Evolutionary conservation across 129 eudicot genomes (phyloP), one percentile per base, ranked within the genome.

Genomic region (Lonicera japonica): DNA sequence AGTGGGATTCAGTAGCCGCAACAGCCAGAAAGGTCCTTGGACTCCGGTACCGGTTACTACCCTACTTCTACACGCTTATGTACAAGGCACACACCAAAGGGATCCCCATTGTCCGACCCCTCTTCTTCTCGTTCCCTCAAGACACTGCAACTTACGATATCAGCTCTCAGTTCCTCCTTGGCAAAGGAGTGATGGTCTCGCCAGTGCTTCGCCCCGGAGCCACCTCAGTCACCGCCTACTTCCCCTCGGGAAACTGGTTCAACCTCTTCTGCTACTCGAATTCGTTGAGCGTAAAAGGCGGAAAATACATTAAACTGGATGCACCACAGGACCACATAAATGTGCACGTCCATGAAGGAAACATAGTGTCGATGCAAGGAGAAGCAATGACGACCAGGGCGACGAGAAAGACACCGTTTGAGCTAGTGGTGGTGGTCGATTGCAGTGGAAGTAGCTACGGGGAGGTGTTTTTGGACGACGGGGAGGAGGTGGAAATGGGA

Each of bases 171-270:
- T 91, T 91, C 67, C 94, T 91, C 18, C 71, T 91, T 8, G 97
- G 97, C 0, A 78, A 77, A 68, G 90, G 95, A 5, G 78, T 91
- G 25, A 67, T 91, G 78, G 79, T 87, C 23, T 87, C 97, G 4
- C 95, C 96, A 17, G 94, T 80, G 23, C 75, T 91, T 25, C 41
- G 70, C 40, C 72, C 77, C 0, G 82, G 77, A 36, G 75, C 76
- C 14, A 52, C n/a, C 54, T 56, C 90, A 6, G 77, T 91, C 19
- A 57, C 84, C 12, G 88, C 94, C 9, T 91, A 91, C 70, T 84
- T 87, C 41, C 95, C 97, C 21, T 72, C 79, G 4, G 97, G 97
- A 54, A 91, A 79, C 66, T 91, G 97, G 97, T 91, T 87, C 60
- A 77, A 74, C 73, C 61, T 90, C 18, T 83, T 87, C 71, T 68